Conservation (phyloP, 495 filamentous ascomycete species). For the Sordaria brevicollis region DNA sequence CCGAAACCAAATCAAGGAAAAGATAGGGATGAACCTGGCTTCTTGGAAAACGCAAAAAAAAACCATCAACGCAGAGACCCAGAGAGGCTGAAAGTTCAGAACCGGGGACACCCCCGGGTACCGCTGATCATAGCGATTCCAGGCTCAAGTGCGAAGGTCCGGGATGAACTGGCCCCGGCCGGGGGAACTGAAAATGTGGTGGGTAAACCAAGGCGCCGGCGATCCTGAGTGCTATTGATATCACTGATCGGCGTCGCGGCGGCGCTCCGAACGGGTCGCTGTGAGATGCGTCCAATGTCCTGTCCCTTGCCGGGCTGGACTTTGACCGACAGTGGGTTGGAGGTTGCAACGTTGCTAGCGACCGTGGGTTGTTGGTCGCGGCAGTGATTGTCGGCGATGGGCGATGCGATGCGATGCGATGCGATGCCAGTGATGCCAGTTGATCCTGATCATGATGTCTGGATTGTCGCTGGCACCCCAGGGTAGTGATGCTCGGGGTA, state of each 20-base stretch:
- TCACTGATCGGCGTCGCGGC: neutral
- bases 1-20: neutral
- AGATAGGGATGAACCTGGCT: neutral
- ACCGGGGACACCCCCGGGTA: neutral
- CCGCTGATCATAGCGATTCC: neutral
- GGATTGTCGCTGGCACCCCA: too few relatives aligned
- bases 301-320: neutral
- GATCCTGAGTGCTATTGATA: neutral
- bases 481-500: neutral
- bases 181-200: neutral
- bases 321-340: neutral
- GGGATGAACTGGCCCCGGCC: neutral
- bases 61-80: too few relatives aligned
- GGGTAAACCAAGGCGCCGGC: neutral
- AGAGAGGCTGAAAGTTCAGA: too few relatives aligned
- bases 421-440: neutral
- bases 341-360: neutral
- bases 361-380: neutral
- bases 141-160: neutral
- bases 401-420: neutral
- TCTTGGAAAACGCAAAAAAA: too few relatives aligned
- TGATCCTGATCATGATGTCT: neutral
- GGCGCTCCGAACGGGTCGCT: neutral
- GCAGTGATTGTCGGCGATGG: neutral
- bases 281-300: too few relatives aligned